Evolutionary conservation across 2,329 filamentous ascomycete genomes (phyloP).

Genomic region (Chalaropsis thielavioides): DNA sequence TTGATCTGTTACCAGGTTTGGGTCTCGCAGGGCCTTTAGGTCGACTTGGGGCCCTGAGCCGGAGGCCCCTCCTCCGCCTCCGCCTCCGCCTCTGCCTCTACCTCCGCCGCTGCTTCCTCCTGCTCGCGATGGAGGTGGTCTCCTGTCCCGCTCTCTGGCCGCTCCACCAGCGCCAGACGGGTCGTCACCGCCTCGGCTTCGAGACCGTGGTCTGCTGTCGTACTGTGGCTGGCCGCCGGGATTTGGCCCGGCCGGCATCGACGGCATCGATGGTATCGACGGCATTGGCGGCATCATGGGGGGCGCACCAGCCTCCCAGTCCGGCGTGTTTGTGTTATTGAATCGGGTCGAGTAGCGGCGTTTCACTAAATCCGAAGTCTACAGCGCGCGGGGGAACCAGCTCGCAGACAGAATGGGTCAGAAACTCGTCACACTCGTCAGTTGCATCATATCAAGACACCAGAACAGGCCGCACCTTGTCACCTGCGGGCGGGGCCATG

Average conservation of each 20-base stretch:
- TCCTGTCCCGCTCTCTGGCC: conserved; percentile 26
- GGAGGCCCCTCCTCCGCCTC: conserved; percentile 28
- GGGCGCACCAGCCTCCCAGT: conserved; percentile 54
- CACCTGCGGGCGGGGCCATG: conserved; percentile 37
- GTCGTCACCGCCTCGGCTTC: conserved; percentile 21
- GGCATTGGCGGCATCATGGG: conserved; percentile 26
- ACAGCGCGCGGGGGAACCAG: conserved; percentile 19
- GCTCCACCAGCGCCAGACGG: conserved; percentile 21
- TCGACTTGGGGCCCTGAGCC: conserved; percentile 50
- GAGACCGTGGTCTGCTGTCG: conserved; percentile 11
- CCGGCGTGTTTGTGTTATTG: conserved; percentile 52
- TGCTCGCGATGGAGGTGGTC: conserved; percentile 39
- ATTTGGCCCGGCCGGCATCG: conserved; percentile 1
- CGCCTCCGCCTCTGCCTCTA: too few relatives aligned
- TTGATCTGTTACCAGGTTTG: conserved; percentile 63
- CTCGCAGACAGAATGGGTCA: not conserved
- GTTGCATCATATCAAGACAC: not conserved
- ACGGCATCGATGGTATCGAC: conserved; percentile 11
- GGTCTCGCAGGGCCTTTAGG: conserved; percentile 62
- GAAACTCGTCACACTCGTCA: not conserved
- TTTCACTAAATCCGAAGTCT: conserved; percentile 77
- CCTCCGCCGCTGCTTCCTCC: not conserved
- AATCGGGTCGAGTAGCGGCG: conserved; percentile 88
- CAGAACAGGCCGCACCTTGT: conserved; percentile 33
- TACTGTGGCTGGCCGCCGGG: conserved; percentile 10